Evolutionary conservation across 2,329 filamentous ascomycete genomes (phyloP), one percentile per base, ranked within the genome.

Genomic region (Coleophoma crateriformis): DNA sequence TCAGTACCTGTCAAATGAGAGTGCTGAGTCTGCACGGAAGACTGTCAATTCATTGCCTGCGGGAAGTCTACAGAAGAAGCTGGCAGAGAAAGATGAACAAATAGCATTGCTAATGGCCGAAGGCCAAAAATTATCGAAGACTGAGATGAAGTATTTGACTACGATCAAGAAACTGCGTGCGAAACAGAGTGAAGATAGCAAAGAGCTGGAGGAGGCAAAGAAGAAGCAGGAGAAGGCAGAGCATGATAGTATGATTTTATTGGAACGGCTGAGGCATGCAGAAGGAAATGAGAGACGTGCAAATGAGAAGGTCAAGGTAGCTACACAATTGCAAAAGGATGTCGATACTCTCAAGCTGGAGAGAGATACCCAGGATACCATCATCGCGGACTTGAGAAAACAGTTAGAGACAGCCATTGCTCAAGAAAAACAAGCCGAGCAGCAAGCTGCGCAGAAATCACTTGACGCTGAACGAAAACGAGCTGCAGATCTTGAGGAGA

Each of bases 91-190:
- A 63, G 91, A 97, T 60, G 85, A 92, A 59, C 88, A 88, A 64
- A 95, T 97, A 60, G 89, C 91, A 3, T 72, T 91, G 43, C 73
- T 99, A 12, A 87, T 99, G 76, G 86, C 95, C 59, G 94, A 99
- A 71, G 94, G 95, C 0, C 88, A 94, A 60, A 90, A 87, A 57
- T 76, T 97, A 8, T 91, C 90, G 1, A 88, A 86, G 59, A 87
- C 81, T 0, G 94, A 99, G 65, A 81, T 96, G 67, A 90, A 90
- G 62, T 85, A 95, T 55, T 77, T 92, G 53, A 81, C 81, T 6
- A 84, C 85, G 4, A 88, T 97, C 60, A 95, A 94, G 67, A 91
- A 89, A 62, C 70, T 97, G 51, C 81, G 84, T 40, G 71, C 74
- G 19, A 85, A 87, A 61, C 67, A 87, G 13, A 71, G 77, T 11